phyloP scores from a whole-genome alignment of 768 basidiomycete genomes.

The Suillus subalutaceus region DNA sequence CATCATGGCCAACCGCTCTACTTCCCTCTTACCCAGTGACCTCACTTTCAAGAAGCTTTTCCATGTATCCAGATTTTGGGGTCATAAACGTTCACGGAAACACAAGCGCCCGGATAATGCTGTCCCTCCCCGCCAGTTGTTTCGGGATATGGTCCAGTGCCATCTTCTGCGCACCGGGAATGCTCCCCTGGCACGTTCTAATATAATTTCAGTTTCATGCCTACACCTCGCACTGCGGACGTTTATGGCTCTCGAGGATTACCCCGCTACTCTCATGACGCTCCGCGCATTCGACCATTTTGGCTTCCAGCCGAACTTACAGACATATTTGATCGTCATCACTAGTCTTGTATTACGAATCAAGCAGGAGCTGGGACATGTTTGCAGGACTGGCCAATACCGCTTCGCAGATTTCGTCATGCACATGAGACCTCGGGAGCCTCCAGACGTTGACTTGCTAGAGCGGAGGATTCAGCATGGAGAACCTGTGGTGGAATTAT shows the following conservation, averaged over 20 bases:
- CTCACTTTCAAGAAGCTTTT: conserved; percentile 51
- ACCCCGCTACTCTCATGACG: conserved; percentile 46
- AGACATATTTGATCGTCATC: conserved; percentile 44
- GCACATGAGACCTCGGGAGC: conserved; percentile 24
- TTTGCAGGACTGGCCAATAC: conserved; percentile 11
- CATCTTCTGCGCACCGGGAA: conserved; percentile 28
- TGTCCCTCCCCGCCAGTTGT: conserved; percentile 44
- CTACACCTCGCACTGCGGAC: conserved; percentile 47
- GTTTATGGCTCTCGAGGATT: conserved; percentile 49
- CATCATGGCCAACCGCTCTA: conserved; percentile 37
- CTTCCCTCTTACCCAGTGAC: conserved; percentile 40
- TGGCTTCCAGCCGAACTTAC: conserved; percentile 34
- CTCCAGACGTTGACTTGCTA: conserved; percentile 19
- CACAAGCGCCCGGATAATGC: conserved; percentile 23
- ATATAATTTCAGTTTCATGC: conserved; percentile 35
- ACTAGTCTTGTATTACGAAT: conserved; percentile 40
- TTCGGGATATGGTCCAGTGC: conserved; percentile 45
- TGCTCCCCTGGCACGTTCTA: conserved; percentile 21
- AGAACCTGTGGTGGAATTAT: neutral
- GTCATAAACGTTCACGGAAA: conserved; percentile 25
- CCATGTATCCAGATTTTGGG: conserved; percentile 26
- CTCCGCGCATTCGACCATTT: conserved; percentile 36
- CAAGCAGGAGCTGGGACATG: conserved; percentile 22
- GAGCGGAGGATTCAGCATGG: conserved; percentile 17
- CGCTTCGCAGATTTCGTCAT: conserved; percentile 29